Evolutionary conservation across 495 filamentous ascomycete species (phyloP).

Genomic region (Penicillium lagena): DNA sequence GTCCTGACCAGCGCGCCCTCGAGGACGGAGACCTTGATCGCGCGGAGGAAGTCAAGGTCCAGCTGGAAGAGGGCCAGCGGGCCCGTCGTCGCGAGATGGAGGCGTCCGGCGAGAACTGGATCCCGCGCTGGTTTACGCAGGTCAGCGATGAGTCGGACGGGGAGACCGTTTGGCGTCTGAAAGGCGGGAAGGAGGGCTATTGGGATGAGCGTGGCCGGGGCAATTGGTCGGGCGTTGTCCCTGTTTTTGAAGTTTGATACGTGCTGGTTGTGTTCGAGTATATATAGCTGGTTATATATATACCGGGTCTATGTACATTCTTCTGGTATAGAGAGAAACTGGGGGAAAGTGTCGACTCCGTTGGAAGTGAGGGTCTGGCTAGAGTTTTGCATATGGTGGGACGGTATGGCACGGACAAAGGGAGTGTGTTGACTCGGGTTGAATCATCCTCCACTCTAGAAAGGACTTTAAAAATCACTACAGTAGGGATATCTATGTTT

Average conservation of each 20-base stretch:
- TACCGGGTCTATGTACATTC: neutral
- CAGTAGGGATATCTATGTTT: too few relatives aligned
- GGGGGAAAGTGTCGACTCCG: too few relatives aligned
- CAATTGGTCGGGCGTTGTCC: conserved; percentile 62
- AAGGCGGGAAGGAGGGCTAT: conserved; percentile 75
- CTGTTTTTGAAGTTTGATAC: conserved; percentile 55
- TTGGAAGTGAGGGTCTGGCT: too few relatives aligned
- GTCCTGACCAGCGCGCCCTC: conserved; percentile 87
- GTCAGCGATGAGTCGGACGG: conserved; percentile 45
- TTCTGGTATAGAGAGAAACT: conserved; percentile 1
- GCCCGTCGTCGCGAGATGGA: conserved; percentile 70
- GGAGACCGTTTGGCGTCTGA: conserved; percentile 78
- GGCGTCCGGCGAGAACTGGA: conserved; percentile 59
- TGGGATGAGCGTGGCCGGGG: conserved; percentile 78
- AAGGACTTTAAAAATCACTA: too few relatives aligned
- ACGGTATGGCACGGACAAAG: too few relatives aligned
- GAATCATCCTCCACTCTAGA: neutral
- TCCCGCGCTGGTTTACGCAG: conserved; percentile 76
- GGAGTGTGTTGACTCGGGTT: neutral
- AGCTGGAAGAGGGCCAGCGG: conserved; percentile 81
- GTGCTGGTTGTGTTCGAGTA: neutral
- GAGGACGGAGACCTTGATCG: conserved; percentile 78
- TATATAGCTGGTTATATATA: too few relatives aligned
- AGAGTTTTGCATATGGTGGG: too few relatives aligned
- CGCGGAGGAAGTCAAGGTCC: conserved; percentile 77